Evolutionary conservation across 2,329 filamentous ascomycete genomes (phyloP), one percentile per base, ranked within the genome.

Genomic region (Dactylellina parvicollis): DNA sequence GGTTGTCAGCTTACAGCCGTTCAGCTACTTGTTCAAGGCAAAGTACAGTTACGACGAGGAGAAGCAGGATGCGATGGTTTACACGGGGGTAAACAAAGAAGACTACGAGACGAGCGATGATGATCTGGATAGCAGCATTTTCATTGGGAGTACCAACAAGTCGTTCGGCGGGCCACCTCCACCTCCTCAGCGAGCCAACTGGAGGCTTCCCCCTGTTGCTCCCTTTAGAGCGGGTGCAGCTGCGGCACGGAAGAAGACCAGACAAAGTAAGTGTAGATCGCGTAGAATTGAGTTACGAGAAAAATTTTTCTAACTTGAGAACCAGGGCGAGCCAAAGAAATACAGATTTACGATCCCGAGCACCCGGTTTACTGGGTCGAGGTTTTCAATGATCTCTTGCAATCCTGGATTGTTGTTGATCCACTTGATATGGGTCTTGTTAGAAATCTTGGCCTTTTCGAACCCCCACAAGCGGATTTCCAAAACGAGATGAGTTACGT

Each of bases 311-410:
- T 74, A 38, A 55, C 14, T 18, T 75, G 60, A 78, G 76, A 65
- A 60, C 55, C 44, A 71, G 66, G 50, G 70, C 66, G 22, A 46
- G 40, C n/a, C 79, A 78, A 81, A 79, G 22, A 77, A 76, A 56
- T 81, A 79, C 81, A 79, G 12, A 85, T 90, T 9, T 85, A 85
- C 22, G 91, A 94, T 78, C 93, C 92, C 0, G 81, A 86, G 0
- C 91, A 89, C 77, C 95, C 95, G 0, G 85, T 98, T 2, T 98
- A 92, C 79, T 99, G 95, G 95, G 89, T 97, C 0, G 95, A 99
- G 81, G 89, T 92, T 2, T 91, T 96, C 75, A 93, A 97, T 75
- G 84, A 88, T 59, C 90, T 90, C 0, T 87, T 92, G 75, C 91
- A 97, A 79, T 96, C 92, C 82, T 99, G 95, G 95, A 87, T 96